Evolutionary conservation across 331 rosid species (phyloP).

Genomic region (Rhamnella rubrinervis): DNA sequence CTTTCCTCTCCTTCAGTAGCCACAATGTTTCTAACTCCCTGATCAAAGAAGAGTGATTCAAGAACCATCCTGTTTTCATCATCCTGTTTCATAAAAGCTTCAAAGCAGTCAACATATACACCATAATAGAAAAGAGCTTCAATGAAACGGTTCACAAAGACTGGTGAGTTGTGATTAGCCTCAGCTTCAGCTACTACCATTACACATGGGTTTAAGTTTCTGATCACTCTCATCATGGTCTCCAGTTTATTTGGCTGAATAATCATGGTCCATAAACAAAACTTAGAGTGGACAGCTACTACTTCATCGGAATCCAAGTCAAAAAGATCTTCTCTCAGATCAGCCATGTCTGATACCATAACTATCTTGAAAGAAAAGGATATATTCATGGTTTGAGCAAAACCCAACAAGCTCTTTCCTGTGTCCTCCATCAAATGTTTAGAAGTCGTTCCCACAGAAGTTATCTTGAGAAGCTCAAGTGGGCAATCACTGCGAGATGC

Average conservation of each 20-base stretch:
- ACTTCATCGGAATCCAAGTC: constrained; percentile 43
- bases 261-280: constrained; percentile 27
- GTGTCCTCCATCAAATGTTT: constrained; percentile 38
- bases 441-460: constrained; percentile 39
- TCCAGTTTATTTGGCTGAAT: constrained; percentile 36
- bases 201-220: constrained; percentile 38
- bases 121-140: constrained; percentile 58
- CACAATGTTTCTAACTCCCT: constrained; percentile 45
- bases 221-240: constrained; percentile 47
- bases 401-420: constrained; percentile 44
- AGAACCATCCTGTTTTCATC: constrained; percentile 31
- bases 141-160: constrained; percentile 53
- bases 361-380: constrained; percentile 44
- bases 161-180: constrained; percentile 53
- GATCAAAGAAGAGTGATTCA: constrained; percentile 33
- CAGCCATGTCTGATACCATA: constrained; percentile 36
- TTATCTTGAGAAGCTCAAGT: constrained; percentile 49
- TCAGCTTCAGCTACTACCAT: constrained; percentile 57
- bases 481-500: constrained; percentile 36
- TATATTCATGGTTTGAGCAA: constrained; percentile 34
- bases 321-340: constrained; percentile 39
- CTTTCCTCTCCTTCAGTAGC: constrained; percentile 57
- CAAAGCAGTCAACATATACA: constrained; percentile 54
- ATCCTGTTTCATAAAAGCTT: constrained; percentile 40
- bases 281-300: constrained; percentile 38